Base-by-base conservation (phyloP, 2,329 filamentous ascomycete genomes). In the Colletotrichum tropicale region DNA sequence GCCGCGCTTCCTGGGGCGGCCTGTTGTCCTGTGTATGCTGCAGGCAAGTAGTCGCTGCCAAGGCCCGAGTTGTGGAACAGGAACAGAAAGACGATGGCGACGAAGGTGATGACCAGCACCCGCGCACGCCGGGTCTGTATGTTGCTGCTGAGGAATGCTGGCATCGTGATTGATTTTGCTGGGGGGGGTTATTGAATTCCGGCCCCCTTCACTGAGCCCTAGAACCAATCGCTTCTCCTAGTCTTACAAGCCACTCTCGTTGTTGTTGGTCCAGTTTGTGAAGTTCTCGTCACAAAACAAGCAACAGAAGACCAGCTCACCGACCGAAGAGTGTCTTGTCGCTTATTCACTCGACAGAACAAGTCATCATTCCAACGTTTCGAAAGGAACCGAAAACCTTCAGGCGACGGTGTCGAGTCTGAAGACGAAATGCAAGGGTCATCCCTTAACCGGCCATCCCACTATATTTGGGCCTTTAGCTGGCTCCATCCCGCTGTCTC, bases 101-200 rank as follows among this genome's bases (percentile, higher is more conserved):
- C 34, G 48, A 75, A 21, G 52, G 74, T 30, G 36, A 75, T 55
- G 60, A 48, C 34, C 15, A 75, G 9, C 18, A 76, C 18, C 60
- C 71, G 74, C 16, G 52, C 66, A 60, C 74, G 74, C 8, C 71
- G 58, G 10, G 58, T 69, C 66, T 62, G 15, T 1, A 61, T 61
- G 36, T 36, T 55, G 66, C 74, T 60, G 60, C n/a, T 66, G 15
- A 75, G 71, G 43, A 76, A 75, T 28, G 74, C 66, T 5, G 74
- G 71, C 74, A 76, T 75, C n/a, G 30, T 66, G 38, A 34, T 32
- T 6, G 52, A 24, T 21, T 18, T 8, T 61, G n/a, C 13, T 16
- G 18, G 61, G 6, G 61, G 6, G 60, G 21, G 13, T 26, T 21
- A 64, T 3, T 64, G n/a, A 32, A 8, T 15, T 3, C n/a, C 2